These are phyloP conservation scores for Trichoderma virens DNA, from an alignment of 495 filamentous ascomycete species.

Conservation along the genomic window DNA sequence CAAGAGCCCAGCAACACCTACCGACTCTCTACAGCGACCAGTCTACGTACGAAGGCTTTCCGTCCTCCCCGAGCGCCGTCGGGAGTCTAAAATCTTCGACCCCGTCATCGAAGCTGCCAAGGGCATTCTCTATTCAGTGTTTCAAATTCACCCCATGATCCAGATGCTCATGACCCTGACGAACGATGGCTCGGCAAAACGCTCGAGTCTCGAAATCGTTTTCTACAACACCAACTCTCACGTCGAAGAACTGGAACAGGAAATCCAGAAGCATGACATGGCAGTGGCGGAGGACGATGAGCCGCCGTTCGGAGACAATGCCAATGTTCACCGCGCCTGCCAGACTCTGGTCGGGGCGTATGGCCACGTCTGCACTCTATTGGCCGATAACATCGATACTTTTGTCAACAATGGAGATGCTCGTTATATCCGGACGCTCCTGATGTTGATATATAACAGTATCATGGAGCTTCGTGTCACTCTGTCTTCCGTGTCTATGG, in stretches of 20 bases:
- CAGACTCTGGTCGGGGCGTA: conserved; percentile 70
- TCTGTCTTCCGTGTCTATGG: conserved; percentile 15
- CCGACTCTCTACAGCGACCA: conserved; percentile 45
- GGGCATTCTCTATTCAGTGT: conserved; percentile 79
- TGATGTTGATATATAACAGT: conserved; percentile 75
- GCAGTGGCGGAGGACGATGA: conserved; percentile 42
- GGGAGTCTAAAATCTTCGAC: conserved; percentile 48
- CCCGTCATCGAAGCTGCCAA: conserved; percentile 72
- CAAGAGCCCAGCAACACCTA: conserved; percentile 50
- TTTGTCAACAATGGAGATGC: conserved; percentile 69
- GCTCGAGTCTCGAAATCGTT: conserved; percentile 67
- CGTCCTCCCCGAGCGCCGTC: conserved; percentile 74
- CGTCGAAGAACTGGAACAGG: conserved; percentile 66
- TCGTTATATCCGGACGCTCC: conserved; percentile 69
- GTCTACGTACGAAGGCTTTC: conserved; percentile 69
- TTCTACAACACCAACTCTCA: conserved; percentile 70
- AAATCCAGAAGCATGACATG: conserved; percentile 55
- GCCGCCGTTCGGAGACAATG: conserved; percentile 48
- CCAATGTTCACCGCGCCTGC: conserved; percentile 56
- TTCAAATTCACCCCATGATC: conserved; percentile 70
- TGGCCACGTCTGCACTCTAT: conserved; percentile 60
- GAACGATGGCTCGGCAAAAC: conserved; percentile 56
- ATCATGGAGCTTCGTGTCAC: conserved; percentile 62
- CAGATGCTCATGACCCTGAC: conserved; percentile 64
- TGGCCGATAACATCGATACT: conserved; percentile 60